Evolutionary conservation across 208 protist species (phyloP).

Genomic region (Leishmania lainsoni): DNA sequence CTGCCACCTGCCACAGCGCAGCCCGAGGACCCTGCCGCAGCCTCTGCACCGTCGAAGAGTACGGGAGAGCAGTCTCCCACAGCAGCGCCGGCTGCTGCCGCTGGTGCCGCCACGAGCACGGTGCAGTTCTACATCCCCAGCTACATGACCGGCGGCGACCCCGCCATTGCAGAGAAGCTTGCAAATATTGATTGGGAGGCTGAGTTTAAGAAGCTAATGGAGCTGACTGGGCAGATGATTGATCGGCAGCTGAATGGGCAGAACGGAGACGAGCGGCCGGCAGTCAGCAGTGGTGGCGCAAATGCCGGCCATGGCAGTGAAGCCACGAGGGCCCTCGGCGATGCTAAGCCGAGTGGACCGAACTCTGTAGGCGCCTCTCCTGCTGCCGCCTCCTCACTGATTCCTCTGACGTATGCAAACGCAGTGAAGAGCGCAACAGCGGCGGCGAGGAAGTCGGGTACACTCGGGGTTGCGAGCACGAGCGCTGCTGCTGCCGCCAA

Average conservation of each 20-base stretch:
- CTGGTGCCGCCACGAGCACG: neutral
- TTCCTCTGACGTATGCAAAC: conserved; percentile 37
- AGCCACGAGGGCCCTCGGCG: neutral
- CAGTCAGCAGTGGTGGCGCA: conserved; percentile 10
- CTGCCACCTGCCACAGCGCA: conserved; percentile 50
- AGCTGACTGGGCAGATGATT: conserved; percentile 68
- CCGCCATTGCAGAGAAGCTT: conserved; percentile 22
- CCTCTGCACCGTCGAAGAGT: neutral
- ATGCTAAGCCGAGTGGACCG: neutral
- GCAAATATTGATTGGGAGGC: conserved; percentile 64
- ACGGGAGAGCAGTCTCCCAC: neutral
- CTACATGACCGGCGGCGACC: conserved; percentile 34
- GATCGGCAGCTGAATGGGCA: conserved; percentile 56
- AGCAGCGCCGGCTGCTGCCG: neutral
- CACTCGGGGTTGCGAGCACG: conserved; percentile 27
- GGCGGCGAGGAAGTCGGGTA: conserved; percentile 30
- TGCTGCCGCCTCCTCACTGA: conserved; percentile 20
- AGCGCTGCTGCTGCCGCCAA: conserved; percentile 17
- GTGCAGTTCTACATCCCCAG: conserved; percentile 32
- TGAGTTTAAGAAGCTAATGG: conserved; percentile 78
- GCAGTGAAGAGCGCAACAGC: conserved; percentile 35
- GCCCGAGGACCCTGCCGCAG: conserved; percentile 7
- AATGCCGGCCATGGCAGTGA: neutral
- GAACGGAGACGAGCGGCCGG: conserved; percentile 30
- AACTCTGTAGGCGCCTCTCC: neutral